Base-by-base conservation (phyloP, 805 yeast species). In the Zygosaccharomyces rouxii region DNA sequence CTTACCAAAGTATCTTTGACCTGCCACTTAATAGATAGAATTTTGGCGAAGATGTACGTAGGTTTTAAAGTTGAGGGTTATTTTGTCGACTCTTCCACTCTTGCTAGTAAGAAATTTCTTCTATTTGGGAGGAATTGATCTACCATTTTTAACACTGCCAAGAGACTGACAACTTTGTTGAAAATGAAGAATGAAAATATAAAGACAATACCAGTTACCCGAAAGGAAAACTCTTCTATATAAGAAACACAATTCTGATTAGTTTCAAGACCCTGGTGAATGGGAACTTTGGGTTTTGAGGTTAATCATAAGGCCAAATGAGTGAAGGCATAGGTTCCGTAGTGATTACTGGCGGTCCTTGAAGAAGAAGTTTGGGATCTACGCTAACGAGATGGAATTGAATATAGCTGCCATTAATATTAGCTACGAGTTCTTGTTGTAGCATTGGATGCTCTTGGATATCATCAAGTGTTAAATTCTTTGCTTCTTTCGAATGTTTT, bases 271-370 rank as follows among this genome's bases (percentile, higher is more conserved):
- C 13, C 21, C 13, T 14, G 7, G 7, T n/a, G 21, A n/a, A 11
- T 13, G 7, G 14, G 38, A n/a, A 11, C 21, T 10, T 16, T 2
- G 10, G 18, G 10, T 25, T 25, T 25, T 25, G 10, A 4, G 10
- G 10, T 23, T 23, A 41, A 19, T 41, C 37, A 11, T 28, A 41
- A 5, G 49, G 49, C 44, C 42, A 39, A 38, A 46, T 39, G 5
- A 46, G 38, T 14, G 49, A 39, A 2, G 49, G 49, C 25, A 46
- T 21, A 10, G 49, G 49, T 25, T 46, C 44, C 16, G 33, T 19
- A 7, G 39, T 21, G 6, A 46, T n/a, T 7, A 23, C 25, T 39
- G 49, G 49, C n/a, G 14, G 26, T 29, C 19, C 44, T 13, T 31
- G 39, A 33, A 46, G 40, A 19, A 46, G 25, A 11, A 26, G n/a